Percentiles rank a stretch among this genome's conserved stretches.
phyloP scores from a whole-genome alignment of 495 filamentous ascomycete genomes.

The Penicillium cosmopolitanum region DNA sequence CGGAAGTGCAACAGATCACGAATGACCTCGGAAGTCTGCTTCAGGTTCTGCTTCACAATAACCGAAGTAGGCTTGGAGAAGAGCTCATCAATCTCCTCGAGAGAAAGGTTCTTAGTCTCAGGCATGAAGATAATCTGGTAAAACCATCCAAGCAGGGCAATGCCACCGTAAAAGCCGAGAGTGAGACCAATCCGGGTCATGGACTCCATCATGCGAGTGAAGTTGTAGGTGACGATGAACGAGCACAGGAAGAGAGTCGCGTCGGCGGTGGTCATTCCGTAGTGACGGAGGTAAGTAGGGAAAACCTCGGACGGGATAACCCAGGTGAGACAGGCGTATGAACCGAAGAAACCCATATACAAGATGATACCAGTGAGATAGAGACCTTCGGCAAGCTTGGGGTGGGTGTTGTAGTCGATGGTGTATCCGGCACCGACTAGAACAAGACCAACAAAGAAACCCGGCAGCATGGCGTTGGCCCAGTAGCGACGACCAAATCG shows the following conservation, averaged over 20 bases:
- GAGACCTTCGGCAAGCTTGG: constrained; percentile 46
- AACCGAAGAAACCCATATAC: constrained; percentile 66
- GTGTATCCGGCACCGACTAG: constrained; percentile 59
- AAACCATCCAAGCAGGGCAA: constrained; percentile 59
- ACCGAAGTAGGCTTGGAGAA: constrained; percentile 59
- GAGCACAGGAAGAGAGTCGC: constrained; percentile 61
- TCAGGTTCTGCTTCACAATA: constrained; percentile 54
- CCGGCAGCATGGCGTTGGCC: constrained; percentile 63
- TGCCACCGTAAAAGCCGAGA: constrained; percentile 64
- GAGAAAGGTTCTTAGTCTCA: constrained; percentile 65
- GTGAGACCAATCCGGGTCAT: constrained; percentile 61
- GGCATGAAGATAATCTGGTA: constrained; percentile 66
- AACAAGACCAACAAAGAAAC: constrained; percentile 62
- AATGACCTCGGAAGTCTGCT: constrained; percentile 40
- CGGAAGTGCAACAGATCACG: constrained; percentile 36
- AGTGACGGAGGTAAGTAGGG: constrained; percentile 61
- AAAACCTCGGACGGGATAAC: constrained; percentile 63
- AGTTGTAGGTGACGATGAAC: constrained; percentile 68
- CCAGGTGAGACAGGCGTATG: constrained; percentile 66
- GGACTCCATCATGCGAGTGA: constrained; percentile 58
- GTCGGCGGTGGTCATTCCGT: constrained; percentile 63
- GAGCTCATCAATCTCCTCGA: constrained; percentile 64
- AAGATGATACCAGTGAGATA: constrained; percentile 62
- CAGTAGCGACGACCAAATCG: constrained; percentile 62
- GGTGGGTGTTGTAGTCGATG: constrained; percentile 42